Base-by-base conservation (phyloP, 1,284 basidiomycete species). In the Trametes sp. region DNA sequence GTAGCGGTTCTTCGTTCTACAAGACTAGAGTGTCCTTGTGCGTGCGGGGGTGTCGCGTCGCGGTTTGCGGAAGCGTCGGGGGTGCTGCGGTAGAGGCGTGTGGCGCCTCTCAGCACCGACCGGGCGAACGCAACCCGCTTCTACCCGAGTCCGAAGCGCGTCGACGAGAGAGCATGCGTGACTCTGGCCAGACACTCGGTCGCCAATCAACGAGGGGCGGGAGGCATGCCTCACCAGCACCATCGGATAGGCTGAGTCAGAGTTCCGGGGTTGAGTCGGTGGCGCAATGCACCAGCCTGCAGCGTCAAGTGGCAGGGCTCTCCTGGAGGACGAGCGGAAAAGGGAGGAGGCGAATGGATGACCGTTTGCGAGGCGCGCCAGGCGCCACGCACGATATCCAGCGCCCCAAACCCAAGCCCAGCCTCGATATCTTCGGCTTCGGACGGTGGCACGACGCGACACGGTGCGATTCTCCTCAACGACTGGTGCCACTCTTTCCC, bases 231-330 rank as follows among this genome's bases (percentile, higher is more conserved):
- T 66, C 66, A 62, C 62, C 65, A 57, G 48, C 61, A 49, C 51
- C 56, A 66, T 69, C 69, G 68, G 69, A 70, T 64, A 61, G 61
- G 62, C 64, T 58, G 46, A 36, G 60, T 57, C 61, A 50, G 49
- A 54, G 48, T 35, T 45, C 48, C 60, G 54, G 53, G 42, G 29
- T 41, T 48, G 59, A 58, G 61, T 51, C 58, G 57, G 49, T 46
- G 64, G 69, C 68, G 70, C 71, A 52, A 63, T 65, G 67, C 67
- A 72, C 75, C 75, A 76, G 74, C 76, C 79, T 74, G 76, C 76
- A 73, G 77, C 80, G 61, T 84, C 83, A 67, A 83, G 81, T 78
- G 70, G 74, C 73, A 75, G 75, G 76, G 73, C 72, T 76, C 76
- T 76, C 72, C 71, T 70, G 61, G 62, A 64, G 72, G 72, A 61